A percentile compares a stretch with the other conserved stretches of the same genome.
Evolutionary conservation across 139 green algal genomes (phyloP).

Genomic region (Tetradesmus obliquus): DNA sequence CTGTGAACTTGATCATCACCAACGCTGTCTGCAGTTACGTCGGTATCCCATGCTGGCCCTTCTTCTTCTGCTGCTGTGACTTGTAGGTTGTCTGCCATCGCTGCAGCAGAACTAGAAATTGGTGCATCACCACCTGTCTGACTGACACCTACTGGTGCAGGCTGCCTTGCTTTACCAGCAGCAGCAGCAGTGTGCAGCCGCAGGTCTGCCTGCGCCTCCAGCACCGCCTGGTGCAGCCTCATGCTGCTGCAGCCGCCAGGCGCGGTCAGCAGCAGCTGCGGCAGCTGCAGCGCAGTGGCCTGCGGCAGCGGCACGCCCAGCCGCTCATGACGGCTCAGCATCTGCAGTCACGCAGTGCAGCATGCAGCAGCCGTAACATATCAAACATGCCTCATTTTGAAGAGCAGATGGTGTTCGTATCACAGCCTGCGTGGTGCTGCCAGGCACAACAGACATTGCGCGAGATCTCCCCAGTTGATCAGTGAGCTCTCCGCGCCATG

Average conservation of each 20-base stretch:
- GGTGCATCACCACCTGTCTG: background rate
- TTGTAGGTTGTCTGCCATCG: background rate
- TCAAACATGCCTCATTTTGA: background rate
- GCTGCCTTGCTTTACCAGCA: background rate
- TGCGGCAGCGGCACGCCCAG: conserved; percentile 23
- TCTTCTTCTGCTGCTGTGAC: background rate
- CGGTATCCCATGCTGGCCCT: background rate
- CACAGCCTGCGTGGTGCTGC: background rate
- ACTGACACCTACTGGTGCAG: background rate
- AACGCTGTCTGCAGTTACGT: background rate
- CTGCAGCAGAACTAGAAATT: background rate
- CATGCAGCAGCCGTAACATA: background rate
- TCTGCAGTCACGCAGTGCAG: background rate
- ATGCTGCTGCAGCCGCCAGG: conserved; percentile 13
- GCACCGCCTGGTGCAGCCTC: conserved; percentile 3
- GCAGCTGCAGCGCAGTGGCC: conserved; percentile 30
- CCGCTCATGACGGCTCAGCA: conserved; percentile 21
- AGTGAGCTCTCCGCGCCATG: too few species aligned
- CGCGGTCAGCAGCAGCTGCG: background rate
- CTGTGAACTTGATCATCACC: background rate
- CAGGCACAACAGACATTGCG: too few species aligned
- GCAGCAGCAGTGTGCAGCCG: background rate
- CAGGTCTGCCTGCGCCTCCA: conserved; percentile 19
- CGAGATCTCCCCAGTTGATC: too few species aligned
- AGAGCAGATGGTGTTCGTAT: background rate